These are phyloP conservation scores for Circinella minor DNA, from an alignment of 371 early-diverging fungal genomes.

Conservation along the genomic window DNA sequence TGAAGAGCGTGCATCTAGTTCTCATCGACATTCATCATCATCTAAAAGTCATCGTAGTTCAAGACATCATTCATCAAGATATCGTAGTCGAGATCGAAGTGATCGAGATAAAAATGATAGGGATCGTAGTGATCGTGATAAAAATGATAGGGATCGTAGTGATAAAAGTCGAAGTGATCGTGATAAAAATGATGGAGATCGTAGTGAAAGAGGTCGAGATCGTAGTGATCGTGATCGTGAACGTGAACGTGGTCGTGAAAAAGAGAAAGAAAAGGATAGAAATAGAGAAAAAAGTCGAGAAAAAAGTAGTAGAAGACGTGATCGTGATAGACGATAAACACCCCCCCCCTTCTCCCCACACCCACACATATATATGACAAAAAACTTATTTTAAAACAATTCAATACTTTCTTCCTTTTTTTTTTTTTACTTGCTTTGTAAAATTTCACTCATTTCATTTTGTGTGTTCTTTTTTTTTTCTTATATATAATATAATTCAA, in stretches of 20 bases:
- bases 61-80: conserved; percentile 39
- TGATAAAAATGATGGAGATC: no score
- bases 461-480: no score
- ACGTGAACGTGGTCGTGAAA: conserved; percentile 20
- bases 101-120: conserved; percentile 20
- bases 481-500: no score
- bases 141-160: conserved; percentile 15
- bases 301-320: conserved; percentile 21
- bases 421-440: no score
- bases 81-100: conserved; percentile 37
- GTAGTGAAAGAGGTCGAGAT: no score
- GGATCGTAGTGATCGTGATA: conserved; percentile 26
- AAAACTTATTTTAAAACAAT: no score
- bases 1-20: no score
- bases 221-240: conserved; percentile 20
- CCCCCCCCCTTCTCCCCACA: no score
- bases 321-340: conserved; percentile 25
- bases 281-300: conserved; percentile 29
- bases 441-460: no score
- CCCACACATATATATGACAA: no score
- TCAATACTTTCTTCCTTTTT: no score
- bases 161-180: conserved; percentile 17
- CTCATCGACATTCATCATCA: conserved; percentile 12
- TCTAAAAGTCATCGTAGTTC: conserved; percentile 32
- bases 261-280: conserved; percentile 30